phyloP scores from a whole-genome alignment of 2,329 filamentous ascomycete species.

The Beauveria brongniartii region DNA sequence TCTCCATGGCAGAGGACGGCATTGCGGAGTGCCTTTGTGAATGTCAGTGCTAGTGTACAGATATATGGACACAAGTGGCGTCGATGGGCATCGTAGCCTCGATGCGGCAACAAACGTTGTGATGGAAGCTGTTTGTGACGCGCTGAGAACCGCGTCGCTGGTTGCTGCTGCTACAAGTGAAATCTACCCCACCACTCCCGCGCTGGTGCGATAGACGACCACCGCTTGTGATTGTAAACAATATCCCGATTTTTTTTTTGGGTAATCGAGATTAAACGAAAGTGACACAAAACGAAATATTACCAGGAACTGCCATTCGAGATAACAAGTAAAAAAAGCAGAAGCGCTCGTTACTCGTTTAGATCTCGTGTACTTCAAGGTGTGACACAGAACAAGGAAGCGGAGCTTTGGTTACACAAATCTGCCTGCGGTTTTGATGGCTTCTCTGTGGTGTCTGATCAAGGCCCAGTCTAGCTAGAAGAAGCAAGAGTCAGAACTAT shows the following conservation, averaged over 20 bases:
- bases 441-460: too few species aligned
- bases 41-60: neutral
- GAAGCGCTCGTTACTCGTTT: too few species aligned
- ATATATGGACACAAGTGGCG: neutral
- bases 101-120: neutral
- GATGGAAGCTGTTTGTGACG: slow-evolving; percentile 2
- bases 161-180: neutral
- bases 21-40: neutral
- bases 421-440: neutral
- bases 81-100: neutral
- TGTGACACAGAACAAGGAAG: too few species aligned
- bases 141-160: neutral
- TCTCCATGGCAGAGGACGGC: slow-evolving; percentile 58
- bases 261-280: too few species aligned
- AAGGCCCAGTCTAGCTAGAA: neutral
- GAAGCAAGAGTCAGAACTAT: neutral
- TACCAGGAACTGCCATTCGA: too few species aligned
- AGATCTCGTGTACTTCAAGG: too few species aligned
- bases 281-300: too few species aligned
- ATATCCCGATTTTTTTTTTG: too few species aligned
- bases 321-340: too few species aligned
- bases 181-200: neutral
- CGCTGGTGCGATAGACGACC: neutral
- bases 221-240: neutral
- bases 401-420: too few species aligned